Conservation (phyloP, 2,329 filamentous ascomycete genomes). For the Penicillium brasilianum region DNA sequence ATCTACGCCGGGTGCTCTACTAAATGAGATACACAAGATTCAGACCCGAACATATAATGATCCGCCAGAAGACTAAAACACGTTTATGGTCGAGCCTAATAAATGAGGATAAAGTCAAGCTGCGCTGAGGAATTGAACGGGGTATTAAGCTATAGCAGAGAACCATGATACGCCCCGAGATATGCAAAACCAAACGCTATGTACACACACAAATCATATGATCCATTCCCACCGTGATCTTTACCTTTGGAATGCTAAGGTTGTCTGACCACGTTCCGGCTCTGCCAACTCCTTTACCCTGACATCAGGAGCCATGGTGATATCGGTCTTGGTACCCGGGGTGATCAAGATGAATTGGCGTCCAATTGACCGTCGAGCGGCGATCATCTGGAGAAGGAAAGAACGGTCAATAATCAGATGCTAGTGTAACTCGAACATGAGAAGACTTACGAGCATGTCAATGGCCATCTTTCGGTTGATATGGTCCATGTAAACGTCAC, state of each 20-base stretch:
- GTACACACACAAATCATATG: not conserved
- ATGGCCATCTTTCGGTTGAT: conserved; percentile 94
- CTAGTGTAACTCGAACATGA: not conserved
- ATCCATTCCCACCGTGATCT: conserved; percentile 1
- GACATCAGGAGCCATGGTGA: conserved; percentile 51
- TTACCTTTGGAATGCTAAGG: conserved; percentile 40
- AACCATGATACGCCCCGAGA: not conserved
- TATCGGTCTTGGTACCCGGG: conserved; percentile 75
- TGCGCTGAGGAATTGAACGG: not conserved
- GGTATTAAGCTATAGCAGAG: conserved; percentile 4
- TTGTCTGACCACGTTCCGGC: conserved; percentile 51
- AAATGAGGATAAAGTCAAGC: not conserved
- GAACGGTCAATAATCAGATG: conserved; percentile 14
- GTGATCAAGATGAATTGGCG: conserved; percentile 97
- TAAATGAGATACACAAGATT: not conserved
- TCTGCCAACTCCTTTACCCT: conserved; percentile 52
- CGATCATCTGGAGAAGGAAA: conserved; percentile 66
- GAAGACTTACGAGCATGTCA: conserved; percentile 79
- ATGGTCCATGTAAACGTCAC: conserved; percentile 97
- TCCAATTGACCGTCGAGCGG: conserved; percentile 83
- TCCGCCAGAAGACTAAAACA: no score
- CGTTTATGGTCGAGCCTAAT: not conserved
- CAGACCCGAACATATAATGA: not conserved
- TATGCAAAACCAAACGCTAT: not conserved
- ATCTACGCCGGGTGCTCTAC: not conserved